phyloP scores from a whole-genome alignment of 352 stramenopile genomes.

The Phytophthora litchii region DNA sequence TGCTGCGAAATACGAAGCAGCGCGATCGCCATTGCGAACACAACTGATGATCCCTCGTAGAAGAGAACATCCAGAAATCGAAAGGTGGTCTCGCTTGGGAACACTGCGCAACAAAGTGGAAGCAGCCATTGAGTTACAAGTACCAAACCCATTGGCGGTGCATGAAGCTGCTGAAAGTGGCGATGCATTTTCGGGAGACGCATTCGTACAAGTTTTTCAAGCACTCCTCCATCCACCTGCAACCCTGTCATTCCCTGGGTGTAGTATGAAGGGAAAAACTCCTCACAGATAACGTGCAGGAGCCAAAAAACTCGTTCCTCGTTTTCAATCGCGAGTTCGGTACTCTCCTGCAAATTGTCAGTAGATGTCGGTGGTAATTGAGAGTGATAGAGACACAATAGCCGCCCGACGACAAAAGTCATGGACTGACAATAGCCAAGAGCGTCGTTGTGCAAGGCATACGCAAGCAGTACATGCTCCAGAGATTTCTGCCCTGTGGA shows the following conservation, averaged over 20 bases:
- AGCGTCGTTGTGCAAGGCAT: constrained; percentile 74
- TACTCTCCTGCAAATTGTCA: background rate
- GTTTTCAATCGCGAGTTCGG: constrained; percentile 5
- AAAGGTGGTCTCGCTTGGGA: constrained; percentile 70
- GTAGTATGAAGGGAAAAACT: constrained; percentile 68
- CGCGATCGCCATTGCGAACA: constrained; percentile 63
- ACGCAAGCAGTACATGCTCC: constrained; percentile 75
- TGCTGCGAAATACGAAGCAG: constrained; percentile 63
- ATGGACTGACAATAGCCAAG: constrained; percentile 92
- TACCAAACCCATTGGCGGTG: constrained; percentile 58
- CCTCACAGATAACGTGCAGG: constrained; percentile 55
- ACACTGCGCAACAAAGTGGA: constrained; percentile 66
- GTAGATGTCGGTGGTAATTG: constrained; percentile 1
- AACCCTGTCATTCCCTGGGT: constrained; percentile 68
- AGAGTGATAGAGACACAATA: constrained; percentile 67
- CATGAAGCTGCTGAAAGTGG: constrained; percentile 63
- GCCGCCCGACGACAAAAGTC: constrained; percentile 85
- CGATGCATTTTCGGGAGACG: constrained; percentile 60
- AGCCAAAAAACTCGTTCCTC: constrained; percentile 74
- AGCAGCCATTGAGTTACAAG: constrained; percentile 74
- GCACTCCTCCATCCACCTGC: constrained; percentile 58
- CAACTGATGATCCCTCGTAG: constrained; percentile 51
- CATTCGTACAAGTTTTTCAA: constrained; percentile 53
- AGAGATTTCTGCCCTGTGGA: constrained; percentile 49
- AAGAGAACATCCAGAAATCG: constrained; percentile 67